Conservation (phyloP, 2,329 filamentous ascomycete genomes). For the Xylariaceae sp. region DNA sequence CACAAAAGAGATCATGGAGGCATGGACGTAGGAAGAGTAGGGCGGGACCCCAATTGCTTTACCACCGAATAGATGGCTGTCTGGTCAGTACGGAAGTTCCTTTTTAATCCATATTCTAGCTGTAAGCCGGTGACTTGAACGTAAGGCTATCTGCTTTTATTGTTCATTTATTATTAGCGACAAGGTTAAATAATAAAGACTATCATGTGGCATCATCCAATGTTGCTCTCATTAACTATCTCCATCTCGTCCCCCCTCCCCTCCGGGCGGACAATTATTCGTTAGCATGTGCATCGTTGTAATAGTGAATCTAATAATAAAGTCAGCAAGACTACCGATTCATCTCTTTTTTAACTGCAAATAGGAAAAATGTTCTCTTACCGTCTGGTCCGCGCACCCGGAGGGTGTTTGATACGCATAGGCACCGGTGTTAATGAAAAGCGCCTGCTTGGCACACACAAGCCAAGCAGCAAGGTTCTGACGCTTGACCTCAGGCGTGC, state of each 20-base stretch:
- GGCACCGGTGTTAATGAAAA: slow-evolving; percentile 65
- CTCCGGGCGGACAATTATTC: neutral
- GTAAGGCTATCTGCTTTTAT: no score
- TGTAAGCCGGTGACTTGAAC: no score
- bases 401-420: slow-evolving; percentile 63
- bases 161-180: no score
- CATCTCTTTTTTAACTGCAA: neutral
- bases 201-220: slow-evolving; percentile 9
- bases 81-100: no score
- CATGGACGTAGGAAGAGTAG: no score
- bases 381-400: slow-evolving; percentile 64
- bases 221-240: neutral
- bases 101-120: no score
- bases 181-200: no score
- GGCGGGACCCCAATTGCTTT: no score
- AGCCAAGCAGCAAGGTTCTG: slow-evolving; percentile 65
- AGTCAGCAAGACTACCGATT: slow-evolving; percentile 4
- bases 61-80: no score
- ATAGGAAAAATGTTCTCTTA: slow-evolving; percentile 39
- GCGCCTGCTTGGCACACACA: slow-evolving; percentile 56
- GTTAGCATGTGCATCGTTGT: slow-evolving; percentile 46
- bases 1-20: no score
- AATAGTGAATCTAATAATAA: slow-evolving; percentile 47
- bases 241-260: neutral
- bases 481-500: slow-evolving; percentile 51